Conservation (phyloP, 2,329 filamentous ascomycete genomes). For the Penicillium fuscoglaucum region DNA sequence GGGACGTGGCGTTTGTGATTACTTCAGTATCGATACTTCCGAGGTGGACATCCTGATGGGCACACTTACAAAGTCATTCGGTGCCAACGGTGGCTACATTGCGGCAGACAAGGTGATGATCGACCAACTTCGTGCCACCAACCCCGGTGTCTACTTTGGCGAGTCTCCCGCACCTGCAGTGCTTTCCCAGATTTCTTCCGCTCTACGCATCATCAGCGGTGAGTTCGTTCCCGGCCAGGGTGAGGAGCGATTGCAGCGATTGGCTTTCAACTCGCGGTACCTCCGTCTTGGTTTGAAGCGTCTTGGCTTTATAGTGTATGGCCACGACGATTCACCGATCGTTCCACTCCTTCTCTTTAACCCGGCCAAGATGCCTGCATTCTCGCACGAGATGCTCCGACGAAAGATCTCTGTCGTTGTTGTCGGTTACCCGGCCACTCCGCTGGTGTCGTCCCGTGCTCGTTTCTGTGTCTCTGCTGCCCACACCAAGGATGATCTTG, state of each 20-base stretch:
- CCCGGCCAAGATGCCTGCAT: slow-evolving; percentile 97
- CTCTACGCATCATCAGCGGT: slow-evolving; percentile 84
- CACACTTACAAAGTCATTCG: slow-evolving; percentile 96
- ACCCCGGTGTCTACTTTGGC: slow-evolving; percentile 81
- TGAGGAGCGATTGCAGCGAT: slow-evolving; percentile 89
- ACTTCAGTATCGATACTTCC: slow-evolving; percentile 84
- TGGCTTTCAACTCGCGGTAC: slow-evolving; percentile 98
- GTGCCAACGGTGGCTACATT: slow-evolving; percentile 95
- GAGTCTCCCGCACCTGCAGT: slow-evolving; percentile 87
- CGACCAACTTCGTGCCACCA: slow-evolving; percentile 82
- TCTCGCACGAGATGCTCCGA: slow-evolving; percentile 97
- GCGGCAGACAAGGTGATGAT: slow-evolving; percentile 87
- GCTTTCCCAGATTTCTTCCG: slow-evolving; percentile 83
- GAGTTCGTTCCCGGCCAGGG: slow-evolving; percentile 88
- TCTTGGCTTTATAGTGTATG: slow-evolving; percentile 93
- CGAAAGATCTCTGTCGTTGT: slow-evolving; percentile 97
- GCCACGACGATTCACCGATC: slow-evolving; percentile 96
- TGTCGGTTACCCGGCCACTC: slow-evolving; percentile 94
- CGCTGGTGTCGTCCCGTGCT: slow-evolving; percentile 88
- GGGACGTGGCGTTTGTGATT: slow-evolving; percentile 94
- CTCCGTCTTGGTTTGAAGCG: slow-evolving; percentile 96
- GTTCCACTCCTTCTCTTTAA: slow-evolving; percentile 94
- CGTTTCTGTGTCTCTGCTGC: slow-evolving; percentile 94
- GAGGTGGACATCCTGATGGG: slow-evolving; percentile 97
- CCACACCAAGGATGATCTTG: slow-evolving; percentile 97